phyloP scores from a whole-genome alignment of 1,284 basidiomycete genomes.

The Coniferiporia weirii region DNA sequence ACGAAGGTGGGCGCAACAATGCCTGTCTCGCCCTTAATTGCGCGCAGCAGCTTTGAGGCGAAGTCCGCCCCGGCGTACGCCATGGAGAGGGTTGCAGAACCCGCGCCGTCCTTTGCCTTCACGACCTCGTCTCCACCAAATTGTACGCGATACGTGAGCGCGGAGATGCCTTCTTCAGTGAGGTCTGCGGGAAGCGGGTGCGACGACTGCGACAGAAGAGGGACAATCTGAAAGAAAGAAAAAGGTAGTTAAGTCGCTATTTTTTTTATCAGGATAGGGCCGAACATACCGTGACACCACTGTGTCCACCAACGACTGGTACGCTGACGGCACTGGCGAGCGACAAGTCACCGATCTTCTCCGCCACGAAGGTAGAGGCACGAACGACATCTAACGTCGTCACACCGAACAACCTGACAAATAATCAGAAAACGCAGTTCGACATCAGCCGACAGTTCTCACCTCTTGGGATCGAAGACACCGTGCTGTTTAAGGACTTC shows the following conservation, averaged over 20 bases:
- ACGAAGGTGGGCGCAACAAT: conserved; percentile 85
- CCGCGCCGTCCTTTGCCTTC: conserved; percentile 76
- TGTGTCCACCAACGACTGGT: conserved; percentile 95
- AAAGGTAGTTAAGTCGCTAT: conserved; percentile 21
- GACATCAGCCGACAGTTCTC: conserved; percentile 18
- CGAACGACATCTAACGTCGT: conserved; percentile 98
- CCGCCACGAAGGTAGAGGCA: conserved; percentile 90
- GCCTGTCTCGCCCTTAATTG: conserved; percentile 85
- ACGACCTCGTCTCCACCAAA: conserved; percentile 81
- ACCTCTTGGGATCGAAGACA: conserved; percentile 90
- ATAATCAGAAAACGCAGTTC: conserved; percentile 21
- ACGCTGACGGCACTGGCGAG: conserved; percentile 71
- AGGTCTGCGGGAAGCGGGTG: conserved; percentile 59
- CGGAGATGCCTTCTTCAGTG: conserved; percentile 48
- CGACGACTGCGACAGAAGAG: conserved; percentile 88
- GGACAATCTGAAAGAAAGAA: conserved; percentile 66
- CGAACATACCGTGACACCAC: conserved; percentile 75
- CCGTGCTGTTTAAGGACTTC: conserved; percentile 93
- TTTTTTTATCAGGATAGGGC: neutral
- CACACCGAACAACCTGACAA: conserved; percentile 86
- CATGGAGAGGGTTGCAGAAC: conserved; percentile 76
- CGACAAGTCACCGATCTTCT: conserved; percentile 62
- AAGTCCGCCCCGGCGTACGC: conserved; percentile 78
- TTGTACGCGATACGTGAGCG: conserved; percentile 63
- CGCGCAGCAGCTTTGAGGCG: conserved; percentile 73